Conservation (phyloP, 768 basidiomycete species). For the Auriscalpium microsporum region DNA sequence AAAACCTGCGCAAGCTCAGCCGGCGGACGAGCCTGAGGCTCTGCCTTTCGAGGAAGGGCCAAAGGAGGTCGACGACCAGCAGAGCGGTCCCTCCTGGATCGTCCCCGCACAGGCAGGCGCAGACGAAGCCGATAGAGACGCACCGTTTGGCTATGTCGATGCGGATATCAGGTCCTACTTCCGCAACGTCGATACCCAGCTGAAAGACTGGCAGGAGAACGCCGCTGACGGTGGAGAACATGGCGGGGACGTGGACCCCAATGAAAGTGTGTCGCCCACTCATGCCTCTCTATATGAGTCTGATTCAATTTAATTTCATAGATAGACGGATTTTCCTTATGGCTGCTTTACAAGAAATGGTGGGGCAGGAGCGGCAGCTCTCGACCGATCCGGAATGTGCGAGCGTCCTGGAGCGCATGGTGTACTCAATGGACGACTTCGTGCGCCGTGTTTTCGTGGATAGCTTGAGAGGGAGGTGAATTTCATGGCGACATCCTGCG, state of each 20-base stretch:
- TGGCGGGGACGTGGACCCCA: slow-evolving; percentile 48
- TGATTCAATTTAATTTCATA: not conserved
- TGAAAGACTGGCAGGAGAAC: slow-evolving; percentile 76
- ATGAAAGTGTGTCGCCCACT: slow-evolving; percentile 46
- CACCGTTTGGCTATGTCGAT: slow-evolving; percentile 87
- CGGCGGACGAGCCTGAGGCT: slow-evolving; percentile 15
- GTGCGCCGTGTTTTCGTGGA: slow-evolving; percentile 88
- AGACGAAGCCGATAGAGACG: slow-evolving; percentile 45
- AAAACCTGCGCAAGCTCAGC: slow-evolving; percentile 30
- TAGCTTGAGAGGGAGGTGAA: slow-evolving; percentile 81
- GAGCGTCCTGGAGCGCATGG: slow-evolving; percentile 79
- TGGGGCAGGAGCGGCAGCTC: slow-evolving; percentile 79
- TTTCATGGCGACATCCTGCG: slow-evolving; percentile 15
- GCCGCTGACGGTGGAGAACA: slow-evolving; percentile 35
- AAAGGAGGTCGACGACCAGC: slow-evolving; percentile 6
- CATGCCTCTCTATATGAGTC: too few species aligned
- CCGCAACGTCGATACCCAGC: slow-evolving; percentile 77
- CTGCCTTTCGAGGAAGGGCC: slow-evolving; percentile 14
- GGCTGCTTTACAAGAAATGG: slow-evolving; percentile 79
- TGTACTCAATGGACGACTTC: slow-evolving; percentile 93
- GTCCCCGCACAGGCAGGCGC: slow-evolving; percentile 30
- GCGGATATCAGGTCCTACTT: slow-evolving; percentile 91
- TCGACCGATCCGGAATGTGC: slow-evolving; percentile 94
- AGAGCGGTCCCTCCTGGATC: slow-evolving; percentile 65
- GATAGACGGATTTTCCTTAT: slow-evolving; percentile 50